Base-by-base conservation (phyloP, 805 yeast genomes). In the Metschnikowia gelsemii region DNA sequence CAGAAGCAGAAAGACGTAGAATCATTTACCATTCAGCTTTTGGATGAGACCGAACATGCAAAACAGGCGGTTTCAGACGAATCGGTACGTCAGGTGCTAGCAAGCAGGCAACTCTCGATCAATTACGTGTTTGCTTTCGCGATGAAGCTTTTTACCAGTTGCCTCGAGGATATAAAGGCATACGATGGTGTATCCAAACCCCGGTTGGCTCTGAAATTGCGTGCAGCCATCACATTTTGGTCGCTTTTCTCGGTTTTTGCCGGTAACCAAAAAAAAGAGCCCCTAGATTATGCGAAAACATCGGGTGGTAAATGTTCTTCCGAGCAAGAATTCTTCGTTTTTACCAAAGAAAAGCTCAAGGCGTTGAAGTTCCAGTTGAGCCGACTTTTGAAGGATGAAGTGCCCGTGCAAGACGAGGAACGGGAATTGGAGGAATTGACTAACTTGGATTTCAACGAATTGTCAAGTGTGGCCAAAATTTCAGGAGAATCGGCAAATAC, bases 11-110 rank as follows among this genome's bases (percentile, higher is more conserved):
- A 69, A 6, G 83, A 74, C 11, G 76, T 76, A 21, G 87, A 87
- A 11, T 54, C 52, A 2, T 78, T 77, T 51, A 87, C 91, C 0
- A 64, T 82, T 34, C 55, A 59, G 2, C 63, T 93, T 32, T 63
- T 91, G 41, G 95, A 84, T 55, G 76, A 75, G 2, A 78, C 93
- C 26, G 99, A 93, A 57, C 44, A 52, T 2, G 64, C 73, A 44
- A 82, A 81, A 54, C 64, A 70, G 19, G 52, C 68, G 9, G 63
- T 61, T 4, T 64, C 63, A 4, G 69, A 67, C 38, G 75, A 64
- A 5, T 57, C 66, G 16, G 51, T 78, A 2, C 59, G 54, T 28
- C 76, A 72, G 13, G 70, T 87, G 9, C 63, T 90, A 14, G 63
- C 63, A 20, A 87, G 84, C 51, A 80, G 79, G 47, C 75, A 70